Conservation (phyloP, 176 grass and related monocot species). For the Pontederia crassipes region DNA sequence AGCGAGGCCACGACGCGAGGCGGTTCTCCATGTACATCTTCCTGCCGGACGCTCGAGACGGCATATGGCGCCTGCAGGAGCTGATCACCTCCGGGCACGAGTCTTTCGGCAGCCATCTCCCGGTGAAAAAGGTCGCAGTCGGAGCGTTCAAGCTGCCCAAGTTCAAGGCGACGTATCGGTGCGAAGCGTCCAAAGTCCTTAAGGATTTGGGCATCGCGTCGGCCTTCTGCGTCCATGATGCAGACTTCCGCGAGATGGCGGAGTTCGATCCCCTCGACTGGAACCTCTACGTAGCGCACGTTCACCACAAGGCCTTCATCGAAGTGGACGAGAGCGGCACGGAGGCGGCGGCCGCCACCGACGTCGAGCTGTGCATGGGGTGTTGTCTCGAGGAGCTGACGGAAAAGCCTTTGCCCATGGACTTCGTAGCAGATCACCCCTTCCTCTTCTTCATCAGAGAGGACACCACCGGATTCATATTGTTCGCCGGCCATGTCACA, state of each 20-base stretch:
- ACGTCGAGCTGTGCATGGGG: background rate
- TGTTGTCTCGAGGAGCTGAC: too few relatives aligned
- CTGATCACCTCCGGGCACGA: slow-evolving; percentile 24
- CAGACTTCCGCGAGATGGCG: slow-evolving; percentile 40
- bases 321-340: slow-evolving; percentile 66
- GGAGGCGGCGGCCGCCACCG: slow-evolving; percentile 34
- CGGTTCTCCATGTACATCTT: slow-evolving; percentile 55
- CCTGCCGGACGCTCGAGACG: slow-evolving; percentile 33
- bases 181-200: slow-evolving; percentile 20
- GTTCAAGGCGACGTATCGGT: slow-evolving; percentile 39
- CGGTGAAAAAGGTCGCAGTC: slow-evolving; percentile 8
- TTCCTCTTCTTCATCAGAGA: too few relatives aligned
- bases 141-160: slow-evolving; percentile 38
- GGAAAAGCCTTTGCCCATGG: background rate
- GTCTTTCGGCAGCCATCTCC: slow-evolving; percentile 23
- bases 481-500: too few relatives aligned
- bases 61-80: slow-evolving; percentile 26
- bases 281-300: slow-evolving; percentile 6
- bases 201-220: slow-evolving; percentile 26
- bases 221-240: slow-evolving; percentile 16
- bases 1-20: slow-evolving; percentile 4
- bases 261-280: background rate
- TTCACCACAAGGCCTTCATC: slow-evolving; percentile 44
- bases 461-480: too few relatives aligned
- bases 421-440: background rate